Evolutionary conservation across 208 protist genomes (phyloP), one percentile per base, ranked within the genome.

Genomic region (Leishmania braziliensis): DNA sequence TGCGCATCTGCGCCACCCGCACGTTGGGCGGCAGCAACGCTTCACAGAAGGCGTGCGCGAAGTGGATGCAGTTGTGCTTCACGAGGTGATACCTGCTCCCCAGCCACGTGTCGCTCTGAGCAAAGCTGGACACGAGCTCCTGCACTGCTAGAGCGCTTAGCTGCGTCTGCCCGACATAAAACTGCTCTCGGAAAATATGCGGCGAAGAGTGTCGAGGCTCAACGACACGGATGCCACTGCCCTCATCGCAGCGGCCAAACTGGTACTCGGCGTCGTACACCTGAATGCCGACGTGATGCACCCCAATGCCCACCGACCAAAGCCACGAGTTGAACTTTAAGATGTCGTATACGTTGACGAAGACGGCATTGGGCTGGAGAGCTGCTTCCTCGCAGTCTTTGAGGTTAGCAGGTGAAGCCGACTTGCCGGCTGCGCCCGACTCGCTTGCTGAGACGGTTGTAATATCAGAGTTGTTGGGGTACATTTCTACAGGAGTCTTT

Each of bases 321-420:
- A 96, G 75, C 46, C 92, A 75, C 43, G 81, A 43, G 80, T 94
- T 96, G 65, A 33, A 29, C 50, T 77, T 76, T 0, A 77, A 79
- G 36, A 95, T 84, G 77, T 96, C 93, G 80, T 96, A 96, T 39
- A 96, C 87, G 73, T 95, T 95, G 53, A 94, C 73, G 43, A 90
- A 91, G 26, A 96, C 93, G n/a, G 92, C 89, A 65, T 88, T 89
- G 14, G 69, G 63, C 58, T 80, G 82, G 43, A 75, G 82, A 53
- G 80, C 33, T 58, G 50, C 80, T 9, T 78, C 62, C 6, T 60
- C 65, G 43, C 26, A 23, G 60, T n/a, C 76, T 14, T 18, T 14
- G 29, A 48, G 1, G 10, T 6, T 53, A 29, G 50, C 76, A 20
- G 50, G 23, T 16, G 8, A 16, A 39, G 50, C 54, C 26, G 74